Evolutionary conservation across 2,329 filamentous ascomycete genomes (phyloP), one percentile per base, ranked within the genome.

Genomic region (Beauveria scarabaeidicola): DNA sequence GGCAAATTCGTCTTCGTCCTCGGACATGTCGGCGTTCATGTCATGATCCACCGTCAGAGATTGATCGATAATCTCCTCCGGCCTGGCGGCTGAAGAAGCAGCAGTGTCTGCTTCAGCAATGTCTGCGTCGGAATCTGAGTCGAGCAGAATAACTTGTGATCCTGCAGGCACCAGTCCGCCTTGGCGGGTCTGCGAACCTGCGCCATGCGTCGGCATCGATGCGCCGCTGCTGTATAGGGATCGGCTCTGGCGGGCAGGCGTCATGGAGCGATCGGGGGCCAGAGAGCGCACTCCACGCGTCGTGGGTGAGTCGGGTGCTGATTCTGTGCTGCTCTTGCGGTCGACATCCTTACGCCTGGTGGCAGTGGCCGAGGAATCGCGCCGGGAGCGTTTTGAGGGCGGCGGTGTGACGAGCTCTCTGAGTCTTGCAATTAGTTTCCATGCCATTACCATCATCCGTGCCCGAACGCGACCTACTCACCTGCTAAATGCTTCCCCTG

Each of bases 1-100:
- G 41, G 70, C 73, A 19, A 78, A 77, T 9, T 77, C 75, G 48
- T 79, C 74, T 19, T 77, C 71, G 5, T 69, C 72, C 29, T 67
- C 66, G 1, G 65, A 64, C n/a, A 65, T 63, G 52, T 62, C 62
- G 11, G 17, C 27, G 53, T 62, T 9, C 38, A 64, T 53, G 52
- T 60, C 59, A 17, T 59, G 56, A 21, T 61, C 52, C 25, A 57
- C 53, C 65, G 25, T 25, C 32, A 25, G 9, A 13, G 38, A 21
- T 23, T 44, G n/a, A 10, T 44, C 38, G 7, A 44, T 15, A 11
- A 19, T 23, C 10, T 29, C 23, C 4, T 11, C 13, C 15, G 57
- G 62, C 38, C 69, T 69, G 19, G 69, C 58, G 9, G 62, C 54
- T 50, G 66, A 62, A 23, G 48, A 62, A 46, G 44, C 50, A 46